Evolutionary conservation across 768 basidiomycete species (phyloP).

Genomic region (Phanerochaete sordida): DNA sequence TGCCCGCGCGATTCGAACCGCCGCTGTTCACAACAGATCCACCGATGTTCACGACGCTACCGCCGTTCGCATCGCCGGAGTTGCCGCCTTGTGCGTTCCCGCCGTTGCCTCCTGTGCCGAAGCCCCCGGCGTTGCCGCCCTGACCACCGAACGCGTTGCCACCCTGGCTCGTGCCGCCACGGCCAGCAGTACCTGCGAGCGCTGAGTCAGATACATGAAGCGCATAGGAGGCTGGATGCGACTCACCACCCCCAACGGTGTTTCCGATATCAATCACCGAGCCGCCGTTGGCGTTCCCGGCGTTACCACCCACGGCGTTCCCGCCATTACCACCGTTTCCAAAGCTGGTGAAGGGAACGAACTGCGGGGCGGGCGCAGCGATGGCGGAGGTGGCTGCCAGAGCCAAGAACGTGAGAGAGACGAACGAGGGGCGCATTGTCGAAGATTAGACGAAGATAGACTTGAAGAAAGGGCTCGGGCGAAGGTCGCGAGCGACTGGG

Average conservation of each 20-base stretch:
- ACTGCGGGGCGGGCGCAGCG: too few species aligned
- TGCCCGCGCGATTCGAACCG: constrained; percentile 1
- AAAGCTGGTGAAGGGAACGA: not conserved
- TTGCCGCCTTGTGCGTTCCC: constrained; percentile 2
- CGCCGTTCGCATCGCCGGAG: not conserved
- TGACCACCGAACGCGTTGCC: not conserved
- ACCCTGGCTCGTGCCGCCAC: not conserved
- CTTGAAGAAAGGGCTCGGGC: too few species aligned
- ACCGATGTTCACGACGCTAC: not conserved
- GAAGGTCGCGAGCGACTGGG: too few species aligned
- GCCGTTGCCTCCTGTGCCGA: constrained; percentile 1
- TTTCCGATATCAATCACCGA: not conserved
- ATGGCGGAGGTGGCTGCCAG: not conserved
- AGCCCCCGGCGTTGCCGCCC: not conserved
- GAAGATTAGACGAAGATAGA: not conserved
- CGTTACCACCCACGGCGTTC: not conserved
- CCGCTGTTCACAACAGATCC: not conserved
- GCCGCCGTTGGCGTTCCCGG: not conserved
- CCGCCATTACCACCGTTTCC: not conserved
- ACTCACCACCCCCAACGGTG: too few species aligned
- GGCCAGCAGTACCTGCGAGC: not conserved
- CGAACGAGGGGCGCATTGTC: not conserved
- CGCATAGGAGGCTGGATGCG: too few species aligned
- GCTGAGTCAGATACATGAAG: too few species aligned
- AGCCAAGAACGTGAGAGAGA: not conserved